Evolutionary conservation across 768 basidiomycete species (phyloP).

Genomic region (Phanerodontia chrysosporium): DNA sequence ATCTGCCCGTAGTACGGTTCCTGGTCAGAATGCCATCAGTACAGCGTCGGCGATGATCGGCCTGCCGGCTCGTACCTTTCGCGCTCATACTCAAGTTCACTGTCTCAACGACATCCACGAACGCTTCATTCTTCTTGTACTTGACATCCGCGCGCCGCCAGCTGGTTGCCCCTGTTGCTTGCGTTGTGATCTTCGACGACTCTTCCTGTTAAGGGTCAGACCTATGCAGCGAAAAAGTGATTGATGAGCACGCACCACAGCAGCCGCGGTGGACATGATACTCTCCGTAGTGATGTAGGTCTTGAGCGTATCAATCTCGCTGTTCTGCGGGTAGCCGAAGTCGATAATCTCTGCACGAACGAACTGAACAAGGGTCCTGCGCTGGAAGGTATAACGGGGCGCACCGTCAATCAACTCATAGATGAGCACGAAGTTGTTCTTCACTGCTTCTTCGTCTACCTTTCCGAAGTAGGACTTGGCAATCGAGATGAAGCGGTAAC

Average conservation of each 20-base stretch:
- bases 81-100: slow-evolving; percentile 97
- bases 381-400: slow-evolving; percentile 17
- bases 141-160: slow-evolving; percentile 96
- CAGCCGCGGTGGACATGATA: slow-evolving; percentile 80
- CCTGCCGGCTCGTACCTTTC: slow-evolving; percentile 56
- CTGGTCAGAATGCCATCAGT: slow-evolving; percentile 33
- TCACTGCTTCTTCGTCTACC: slow-evolving; percentile 95
- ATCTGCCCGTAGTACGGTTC: slow-evolving; percentile 88
- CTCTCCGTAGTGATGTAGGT: slow-evolving; percentile 98
- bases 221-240: neutral
- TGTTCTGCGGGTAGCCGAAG: slow-evolving; percentile 99
- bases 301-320: slow-evolving; percentile 96
- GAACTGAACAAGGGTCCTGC: neutral
- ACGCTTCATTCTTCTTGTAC: slow-evolving; percentile 99
- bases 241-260: slow-evolving; percentile 52
- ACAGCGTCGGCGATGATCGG: neutral
- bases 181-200: slow-evolving; percentile 93
- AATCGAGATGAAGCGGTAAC: slow-evolving; percentile 94
- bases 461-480: slow-evolving; percentile 97
- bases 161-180: slow-evolving; percentile 94
- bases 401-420: slow-evolving; percentile 96
- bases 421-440: slow-evolving; percentile 98
- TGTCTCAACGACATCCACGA: slow-evolving; percentile 98
- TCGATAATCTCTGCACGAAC: slow-evolving; percentile 82
- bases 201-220: slow-evolving; percentile 67